phyloP scores from a whole-genome alignment of 2,329 filamentous ascomycete genomes.

The Camptophora hylomeconis region DNA sequence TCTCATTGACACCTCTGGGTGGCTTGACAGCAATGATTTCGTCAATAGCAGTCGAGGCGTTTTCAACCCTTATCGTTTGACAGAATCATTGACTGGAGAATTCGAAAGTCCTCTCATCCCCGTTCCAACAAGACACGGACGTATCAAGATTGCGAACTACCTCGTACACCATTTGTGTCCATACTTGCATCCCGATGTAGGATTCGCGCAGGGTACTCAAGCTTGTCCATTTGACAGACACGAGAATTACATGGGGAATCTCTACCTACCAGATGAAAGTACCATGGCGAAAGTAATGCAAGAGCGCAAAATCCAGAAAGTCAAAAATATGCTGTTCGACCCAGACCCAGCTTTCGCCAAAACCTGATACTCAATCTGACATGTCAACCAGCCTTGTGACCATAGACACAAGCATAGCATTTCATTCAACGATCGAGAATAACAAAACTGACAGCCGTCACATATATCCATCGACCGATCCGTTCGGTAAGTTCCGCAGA shows the following conservation, averaged over 20 bases:
- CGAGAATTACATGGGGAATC: constrained; percentile 18
- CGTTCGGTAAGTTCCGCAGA: too few species aligned
- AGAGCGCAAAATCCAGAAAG: constrained; percentile 15
- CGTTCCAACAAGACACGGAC: constrained; percentile 21
- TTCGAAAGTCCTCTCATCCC: too few species aligned
- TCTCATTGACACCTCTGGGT: constrained; percentile 29
- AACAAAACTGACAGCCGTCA: too few species aligned
- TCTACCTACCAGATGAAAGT: constrained; percentile 15
- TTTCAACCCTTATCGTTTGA: constrained; percentile 8
- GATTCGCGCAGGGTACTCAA: background rate
- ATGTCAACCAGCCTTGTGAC: too few species aligned
- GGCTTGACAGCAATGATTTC: constrained; percentile 20
- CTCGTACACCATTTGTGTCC: constrained; percentile 26
- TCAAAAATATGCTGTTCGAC: too few species aligned
- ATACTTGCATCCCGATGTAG: constrained; percentile 15
- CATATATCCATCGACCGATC: too few species aligned
- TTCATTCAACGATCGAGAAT: too few species aligned
- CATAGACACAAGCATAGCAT: too few species aligned
- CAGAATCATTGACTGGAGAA: too few species aligned
- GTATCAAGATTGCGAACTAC: constrained; percentile 24
- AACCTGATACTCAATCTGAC: too few species aligned
- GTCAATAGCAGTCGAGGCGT: constrained; percentile 14
- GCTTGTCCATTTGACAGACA: constrained; percentile 23
- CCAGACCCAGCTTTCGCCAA: too few species aligned
- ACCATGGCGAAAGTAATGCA: constrained; percentile 16